These are phyloP conservation scores for Clarireedia monteithiana DNA, from an alignment of 2,329 filamentous ascomycete species.

Conservation along the genomic window DNA sequence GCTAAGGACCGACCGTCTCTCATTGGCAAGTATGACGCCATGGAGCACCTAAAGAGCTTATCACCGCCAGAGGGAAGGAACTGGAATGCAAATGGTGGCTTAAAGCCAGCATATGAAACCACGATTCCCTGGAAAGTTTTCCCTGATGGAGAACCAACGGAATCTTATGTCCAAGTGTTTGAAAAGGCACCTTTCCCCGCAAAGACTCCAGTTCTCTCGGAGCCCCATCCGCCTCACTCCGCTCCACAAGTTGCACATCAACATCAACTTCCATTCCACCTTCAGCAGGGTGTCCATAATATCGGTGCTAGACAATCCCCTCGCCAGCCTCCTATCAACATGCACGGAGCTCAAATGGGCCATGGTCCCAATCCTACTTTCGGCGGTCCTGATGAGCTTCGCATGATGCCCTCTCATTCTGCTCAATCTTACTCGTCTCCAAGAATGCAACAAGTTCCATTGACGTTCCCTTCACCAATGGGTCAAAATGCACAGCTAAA, in stretches of 20 bases:
- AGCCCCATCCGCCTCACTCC: constrained; percentile 61
- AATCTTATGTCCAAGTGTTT: constrained; percentile 71
- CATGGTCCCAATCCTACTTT: constrained; percentile 58
- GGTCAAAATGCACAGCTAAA: constrained; percentile 58
- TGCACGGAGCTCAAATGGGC: constrained; percentile 64
- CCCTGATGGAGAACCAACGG: constrained; percentile 62
- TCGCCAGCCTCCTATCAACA: constrained; percentile 70
- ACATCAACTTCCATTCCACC: constrained; percentile 75
- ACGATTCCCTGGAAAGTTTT: constrained; percentile 74
- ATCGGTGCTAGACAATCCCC: constrained; percentile 63
- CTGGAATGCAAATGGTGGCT: constrained; percentile 71
- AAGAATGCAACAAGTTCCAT: constrained; percentile 61
- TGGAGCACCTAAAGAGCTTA: constrained; percentile 48
- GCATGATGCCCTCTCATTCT: constrained; percentile 82
- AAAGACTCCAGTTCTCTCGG: constrained; percentile 45
- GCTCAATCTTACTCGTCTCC: constrained; percentile 82
- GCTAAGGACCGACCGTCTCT: constrained; percentile 46
- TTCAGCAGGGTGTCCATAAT: constrained; percentile 65
- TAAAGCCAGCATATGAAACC: constrained; percentile 79
- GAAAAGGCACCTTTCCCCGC: constrained; percentile 54
- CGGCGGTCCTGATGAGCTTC: constrained; percentile 68
- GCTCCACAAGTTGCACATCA: constrained; percentile 71
- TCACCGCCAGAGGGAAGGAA: constrained; percentile 49
- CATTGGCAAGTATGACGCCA: constrained; percentile 51
- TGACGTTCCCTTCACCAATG: constrained; percentile 66